A percentile compares a stretch with the other conserved stretches of the same genome.
Conservation (phyloP, 1,284 basidiomycete genomes). For the Cryptococcus sp. region DNA sequence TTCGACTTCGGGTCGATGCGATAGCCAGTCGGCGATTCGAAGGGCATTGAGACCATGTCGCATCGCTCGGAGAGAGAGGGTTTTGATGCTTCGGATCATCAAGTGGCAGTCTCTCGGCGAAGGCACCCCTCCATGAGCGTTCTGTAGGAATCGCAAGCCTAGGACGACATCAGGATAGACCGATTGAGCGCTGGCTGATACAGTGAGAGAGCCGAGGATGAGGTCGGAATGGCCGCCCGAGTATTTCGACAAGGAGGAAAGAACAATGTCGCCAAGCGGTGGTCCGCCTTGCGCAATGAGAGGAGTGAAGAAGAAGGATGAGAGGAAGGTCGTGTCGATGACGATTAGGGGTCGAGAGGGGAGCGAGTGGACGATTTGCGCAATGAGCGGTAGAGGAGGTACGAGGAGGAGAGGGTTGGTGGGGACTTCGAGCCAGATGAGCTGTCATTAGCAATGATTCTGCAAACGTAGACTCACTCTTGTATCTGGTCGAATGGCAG, state of each 20-base stretch:
- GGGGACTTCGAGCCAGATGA: conserved; percentile 95
- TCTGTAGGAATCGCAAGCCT: conserved; percentile 81
- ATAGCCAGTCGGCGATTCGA: conserved; percentile 63
- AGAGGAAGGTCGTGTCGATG: conserved; percentile 88
- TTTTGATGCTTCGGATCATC: conserved; percentile 85
- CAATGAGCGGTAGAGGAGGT: conserved; percentile 61
- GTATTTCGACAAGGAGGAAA: conserved; percentile 71
- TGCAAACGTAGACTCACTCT: conserved; percentile 54
- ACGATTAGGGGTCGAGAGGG: conserved; percentile 61
- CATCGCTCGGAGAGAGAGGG: conserved; percentile 77
- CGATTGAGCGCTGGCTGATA: conserved; percentile 43
- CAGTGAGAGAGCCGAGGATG: conserved; percentile 71
- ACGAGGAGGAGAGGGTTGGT: conserved; percentile 82
- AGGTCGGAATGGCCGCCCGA: conserved; percentile 91
- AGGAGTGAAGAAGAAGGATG: conserved; percentile 85
- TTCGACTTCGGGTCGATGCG: conserved; percentile 56
- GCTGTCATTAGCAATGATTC: conserved; percentile 48
- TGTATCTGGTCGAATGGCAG: conserved; percentile 68
- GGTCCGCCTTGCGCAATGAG: conserved; percentile 59
- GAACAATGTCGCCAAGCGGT: conserved; percentile 52
- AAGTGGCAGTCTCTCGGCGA: conserved; percentile 88
- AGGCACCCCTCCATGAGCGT: conserved; percentile 79
- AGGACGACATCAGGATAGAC: conserved; percentile 20
- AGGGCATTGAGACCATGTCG: conserved; percentile 82
- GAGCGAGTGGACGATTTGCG: conserved; percentile 60